Percentiles rank a stretch among this genome's conserved stretches.
Evolutionary conservation across 495 filamentous ascomycete species (phyloP).

Genomic region (Daldinia decipiens): DNA sequence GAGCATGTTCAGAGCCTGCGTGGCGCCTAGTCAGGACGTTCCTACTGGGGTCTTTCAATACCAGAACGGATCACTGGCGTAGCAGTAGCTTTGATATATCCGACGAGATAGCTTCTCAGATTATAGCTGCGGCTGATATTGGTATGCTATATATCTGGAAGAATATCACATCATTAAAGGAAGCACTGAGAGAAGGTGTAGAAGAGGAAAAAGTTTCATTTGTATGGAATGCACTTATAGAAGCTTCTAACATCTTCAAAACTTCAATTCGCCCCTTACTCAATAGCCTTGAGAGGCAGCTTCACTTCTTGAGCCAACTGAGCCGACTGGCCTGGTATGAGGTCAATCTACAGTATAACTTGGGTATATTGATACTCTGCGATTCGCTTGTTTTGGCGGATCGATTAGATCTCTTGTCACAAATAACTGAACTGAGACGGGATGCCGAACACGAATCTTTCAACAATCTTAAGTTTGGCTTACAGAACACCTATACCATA

Average conservation of each 20-base stretch:
- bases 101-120: neutral
- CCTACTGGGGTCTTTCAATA: neutral
- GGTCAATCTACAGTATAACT: neutral
- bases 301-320: neutral
- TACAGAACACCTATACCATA: neutral
- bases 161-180: neutral
- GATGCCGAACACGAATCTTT: neutral
- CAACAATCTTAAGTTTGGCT: neutral
- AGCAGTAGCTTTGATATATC: neutral
- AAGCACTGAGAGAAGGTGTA: neutral
- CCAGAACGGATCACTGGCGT: neutral
- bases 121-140: neutral
- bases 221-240: neutral
- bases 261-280: neutral
- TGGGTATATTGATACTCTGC: neutral
- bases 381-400: neutral
- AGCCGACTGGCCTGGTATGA: neutral
- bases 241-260: neutral
- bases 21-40: neutral
- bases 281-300: neutral
- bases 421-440: neutral
- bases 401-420: neutral
- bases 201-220: neutral
- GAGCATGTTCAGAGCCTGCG: neutral
- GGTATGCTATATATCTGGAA: neutral